Evolutionary conservation across 805 yeast genomes (phyloP), one percentile per base, ranked within the genome.

Genomic region (Wickerhamiella domercqiae): DNA sequence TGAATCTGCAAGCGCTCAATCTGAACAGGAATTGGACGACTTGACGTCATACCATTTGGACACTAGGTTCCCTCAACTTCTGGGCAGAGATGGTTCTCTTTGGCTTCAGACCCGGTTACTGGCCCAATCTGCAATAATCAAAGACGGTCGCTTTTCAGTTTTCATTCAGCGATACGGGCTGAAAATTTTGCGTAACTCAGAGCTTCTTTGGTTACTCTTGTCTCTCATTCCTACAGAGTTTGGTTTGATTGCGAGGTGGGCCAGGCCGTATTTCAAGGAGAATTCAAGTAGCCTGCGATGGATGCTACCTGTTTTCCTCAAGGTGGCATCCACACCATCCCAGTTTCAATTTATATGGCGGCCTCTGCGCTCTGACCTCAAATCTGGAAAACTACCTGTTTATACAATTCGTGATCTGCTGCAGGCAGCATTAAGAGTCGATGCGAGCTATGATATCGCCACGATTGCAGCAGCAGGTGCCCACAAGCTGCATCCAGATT

Each of bases 21-120:
- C 26, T 9, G 28, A 31, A 16, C 11, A 26, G 7, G 14, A 13
- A 11, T 5, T 32, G 16, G 36, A 35, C 29, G 36, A 32, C 4
- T 5, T 28, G 7, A 14, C 32, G 9, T 7, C 3, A 11, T 21
- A n/a, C 5, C 11, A 28, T 18, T 19, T 7, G 7, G 38, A 32
- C 2, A n/a, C 7, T 3, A 44, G 43, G 19, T 47, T 43, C 25
- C 50, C 50, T 9, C 46, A 43, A 26, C 18, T 45, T 2, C 39
- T 47, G 5, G 36, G 36, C 29, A 13, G 31, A 2, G 13, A 18
- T 15, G 7, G n/a, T 7, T 29, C 47, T 1, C 28, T 18, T 6
- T 48, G 52, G 52, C 33, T 47, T 7, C 37, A 35, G 15, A 20
- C 37, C 1, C 40, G 37, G 7, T 7, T 41, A 14, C 22, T 48